These are phyloP conservation scores for Talaromyces marneffei DNA, from an alignment of 2,329 filamentous ascomycete genomes.

Conservation along the genomic window DNA sequence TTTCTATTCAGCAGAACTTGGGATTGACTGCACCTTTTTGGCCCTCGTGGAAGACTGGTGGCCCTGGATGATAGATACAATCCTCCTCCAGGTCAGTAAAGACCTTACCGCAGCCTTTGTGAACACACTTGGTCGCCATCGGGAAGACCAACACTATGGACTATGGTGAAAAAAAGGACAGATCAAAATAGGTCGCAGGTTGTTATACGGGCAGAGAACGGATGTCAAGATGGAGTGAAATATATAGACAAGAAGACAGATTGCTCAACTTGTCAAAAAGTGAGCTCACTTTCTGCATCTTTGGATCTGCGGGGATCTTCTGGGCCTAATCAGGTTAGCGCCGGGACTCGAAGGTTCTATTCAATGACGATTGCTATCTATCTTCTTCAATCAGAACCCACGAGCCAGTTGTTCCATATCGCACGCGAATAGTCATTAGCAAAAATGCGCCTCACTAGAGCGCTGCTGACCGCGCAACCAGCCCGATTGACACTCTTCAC, in stretches of 20 bases:
- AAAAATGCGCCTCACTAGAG: conserved; percentile 28
- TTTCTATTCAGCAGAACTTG: conserved; percentile 18
- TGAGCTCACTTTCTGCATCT: neutral
- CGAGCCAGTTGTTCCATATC: neutral
- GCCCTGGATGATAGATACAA: conserved; percentile 88
- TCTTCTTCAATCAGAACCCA: neutral
- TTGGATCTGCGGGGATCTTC: conserved; percentile 4
- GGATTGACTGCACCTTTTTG: conserved; percentile 69
- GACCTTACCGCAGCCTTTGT: conserved; percentile 88
- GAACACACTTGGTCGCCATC: conserved; percentile 69
- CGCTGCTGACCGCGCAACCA: conserved; percentile 25
- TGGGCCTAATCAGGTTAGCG: conserved; percentile 29
- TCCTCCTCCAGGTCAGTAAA: conserved; percentile 77
- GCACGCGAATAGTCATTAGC: neutral
- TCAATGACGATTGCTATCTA: neutral
- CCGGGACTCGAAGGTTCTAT: conserved; percentile 39
- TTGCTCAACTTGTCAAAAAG: neutral
- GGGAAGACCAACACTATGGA: neutral
- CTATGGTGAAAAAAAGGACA: neutral
- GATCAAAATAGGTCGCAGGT: neutral
- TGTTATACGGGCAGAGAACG: neutral
- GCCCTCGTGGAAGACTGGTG: conserved; percentile 93
- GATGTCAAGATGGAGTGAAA: neutral
- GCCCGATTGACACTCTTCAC: conserved; percentile 56
- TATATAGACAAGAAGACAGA: neutral